These are phyloP conservation scores for Recurvomyces mirabilis DNA, from an alignment of 495 filamentous ascomycete genomes.

Conservation along the genomic window DNA sequence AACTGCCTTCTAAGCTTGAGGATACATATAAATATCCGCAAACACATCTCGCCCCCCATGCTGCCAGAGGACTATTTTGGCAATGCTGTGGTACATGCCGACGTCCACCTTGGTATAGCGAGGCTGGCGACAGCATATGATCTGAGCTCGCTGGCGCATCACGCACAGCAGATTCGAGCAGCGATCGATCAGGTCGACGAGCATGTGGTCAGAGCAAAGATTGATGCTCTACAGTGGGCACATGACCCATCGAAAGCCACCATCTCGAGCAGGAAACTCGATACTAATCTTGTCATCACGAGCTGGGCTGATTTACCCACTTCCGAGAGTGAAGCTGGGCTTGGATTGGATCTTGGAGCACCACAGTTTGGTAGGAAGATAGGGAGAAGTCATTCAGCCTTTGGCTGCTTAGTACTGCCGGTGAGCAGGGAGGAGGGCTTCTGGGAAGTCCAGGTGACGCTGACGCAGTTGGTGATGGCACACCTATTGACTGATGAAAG, in stretches of 20 bases:
- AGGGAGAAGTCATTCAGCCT: background rate
- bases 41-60: background rate
- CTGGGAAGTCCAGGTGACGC: constrained; percentile 12
- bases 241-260: background rate
- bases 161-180: background rate
- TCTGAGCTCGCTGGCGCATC: background rate
- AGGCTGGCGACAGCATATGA: background rate
- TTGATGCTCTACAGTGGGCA: background rate
- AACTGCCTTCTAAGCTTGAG: background rate
- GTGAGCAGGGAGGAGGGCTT: background rate
- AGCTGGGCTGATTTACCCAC: constrained; percentile 3
- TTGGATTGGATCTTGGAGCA: constrained; percentile 3
- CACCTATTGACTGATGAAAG: background rate
- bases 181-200: background rate
- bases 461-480: constrained; percentile 2
- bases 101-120: background rate
- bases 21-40: background rate
- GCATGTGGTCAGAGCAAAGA: background rate
- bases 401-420: constrained; percentile 7
- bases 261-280: background rate
- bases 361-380: constrained; percentile 4
- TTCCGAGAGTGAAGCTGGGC: background rate
- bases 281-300: constrained; percentile 1
- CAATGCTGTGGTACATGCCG: background rate
- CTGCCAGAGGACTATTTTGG: constrained; percentile 1